Evolutionary conservation across 352 stramenopile genomes (phyloP), one percentile per base, ranked within the genome.

Genomic region (Globisporangium perplexum): DNA sequence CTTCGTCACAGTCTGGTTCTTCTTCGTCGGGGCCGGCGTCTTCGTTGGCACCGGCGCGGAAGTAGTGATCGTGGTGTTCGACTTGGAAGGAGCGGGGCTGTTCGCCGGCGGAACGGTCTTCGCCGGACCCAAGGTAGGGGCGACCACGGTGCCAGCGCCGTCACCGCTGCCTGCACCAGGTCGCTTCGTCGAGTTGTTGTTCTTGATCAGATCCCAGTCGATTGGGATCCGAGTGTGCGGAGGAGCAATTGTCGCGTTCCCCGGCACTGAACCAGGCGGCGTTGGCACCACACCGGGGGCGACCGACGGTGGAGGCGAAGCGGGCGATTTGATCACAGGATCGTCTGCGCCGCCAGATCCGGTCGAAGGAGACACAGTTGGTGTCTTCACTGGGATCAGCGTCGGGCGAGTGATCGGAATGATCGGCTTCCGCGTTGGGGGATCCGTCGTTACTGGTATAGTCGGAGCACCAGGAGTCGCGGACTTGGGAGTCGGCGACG

Each of bases 1-100:
- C 18, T 15, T 45, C 18, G 15, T 30, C 24, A 57, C 50, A 1
- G 24, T 63, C 12, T 49, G 42, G 24, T 63, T 55, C 18, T 61
- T 45, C 14, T 51, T 61, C 55, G 17, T 61, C 11, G 23, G 12
- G 17, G 44, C 44, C 18, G 23, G 44, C 31, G 38, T 41, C 7
- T 30, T 45, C 12, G 41, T 46, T 28, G 54, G 15, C 24, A 39
- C 54, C 7, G 26, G 28, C 17, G 46, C 42, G 6, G 26, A n/a
- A 11, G 39, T 10, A 5, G 24, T 28, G 20, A 10, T 46, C 7
- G 31, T 47, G 31, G 36, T 7, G 18, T 33, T 15, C 3, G 46
- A 7, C 30, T 35, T 35, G 5, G 46, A 12, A 51, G 46, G 24
- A n/a, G 20, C 17, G 17, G 17, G 36, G 23, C 8, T 20, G 24